Base-by-base conservation (phyloP, 2,329 filamentous ascomycete species). In the Colletotrichum sp. region DNA sequence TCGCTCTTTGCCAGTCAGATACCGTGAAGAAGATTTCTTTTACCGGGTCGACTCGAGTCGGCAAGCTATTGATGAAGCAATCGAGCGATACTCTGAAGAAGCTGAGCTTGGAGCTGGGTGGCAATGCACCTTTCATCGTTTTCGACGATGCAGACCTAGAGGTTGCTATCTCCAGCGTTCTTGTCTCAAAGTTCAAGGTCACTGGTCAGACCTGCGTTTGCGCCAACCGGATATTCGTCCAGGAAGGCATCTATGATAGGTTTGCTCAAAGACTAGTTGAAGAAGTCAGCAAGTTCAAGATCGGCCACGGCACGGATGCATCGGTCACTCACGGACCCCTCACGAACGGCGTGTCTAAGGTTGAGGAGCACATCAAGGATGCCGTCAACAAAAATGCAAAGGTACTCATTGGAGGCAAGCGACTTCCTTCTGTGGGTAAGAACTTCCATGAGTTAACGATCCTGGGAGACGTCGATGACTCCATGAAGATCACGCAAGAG, bases 71-170 rank as follows among this genome's bases (percentile, higher is more conserved):
- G 70, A 98, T 98, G 96, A 94, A 95, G 87, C 96, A 98, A 85
- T 93, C 94, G 9, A 92, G 96, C 0, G 90, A 91, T 44, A 98
- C 96, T 0, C 87, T 98, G 79, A 99, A 99, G 90, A 91, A 92
- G 79, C 83, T 93, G 57, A 97, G 95, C 0, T 94, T 98, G 84
- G 96, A 99, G 84, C 93, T 99, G 2, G 96, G 96, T 68, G 96
- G 96, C 57, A 99, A 99, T 83, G 95, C 96, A 0, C 96, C 96
- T 1, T 98, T 98, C 83, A 98, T 99, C 79, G 95, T 99, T 32
- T 99, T 99, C 82, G 96, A 99, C 81, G 96, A 99, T 81, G 95
- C 96, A 21, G 95, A 99, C 82, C 87, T 99, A n/a, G 96, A 98
- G 74, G 87, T 88, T 7, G 97, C 97, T 3, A 95, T 99, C 2